Evolutionary conservation across 768 basidiomycete genomes (phyloP).

Genomic region (Asterophora parasitica): DNA sequence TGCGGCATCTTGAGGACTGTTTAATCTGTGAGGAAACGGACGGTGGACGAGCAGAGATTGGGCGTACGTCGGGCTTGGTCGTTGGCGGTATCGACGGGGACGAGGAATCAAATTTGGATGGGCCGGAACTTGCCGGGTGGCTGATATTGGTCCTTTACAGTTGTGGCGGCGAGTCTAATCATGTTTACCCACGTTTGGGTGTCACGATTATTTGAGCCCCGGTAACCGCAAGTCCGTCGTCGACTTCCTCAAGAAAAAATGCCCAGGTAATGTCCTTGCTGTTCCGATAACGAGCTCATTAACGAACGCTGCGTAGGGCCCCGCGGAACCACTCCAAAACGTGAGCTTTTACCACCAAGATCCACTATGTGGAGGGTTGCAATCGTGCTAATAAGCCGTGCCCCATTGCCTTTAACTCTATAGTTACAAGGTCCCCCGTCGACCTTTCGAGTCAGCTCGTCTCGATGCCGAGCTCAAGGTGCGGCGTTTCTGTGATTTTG

Average conservation of each 20-base stretch:
- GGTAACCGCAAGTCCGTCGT: slow-evolving; percentile 24
- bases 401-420: slow-evolving; percentile 51
- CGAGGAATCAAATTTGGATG: slow-evolving; percentile 23
- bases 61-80: slow-evolving; percentile 49
- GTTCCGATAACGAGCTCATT: slow-evolving; percentile 19
- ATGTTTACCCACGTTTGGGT: slow-evolving; percentile 36
- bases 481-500: slow-evolving; percentile 14
- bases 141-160: slow-evolving; percentile 58
- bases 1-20: slow-evolving; percentile 90
- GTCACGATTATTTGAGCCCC: slow-evolving; percentile 19
- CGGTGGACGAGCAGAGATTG: slow-evolving; percentile 12
- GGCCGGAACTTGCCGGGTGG: slow-evolving; percentile 61
- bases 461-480: slow-evolving; percentile 99
- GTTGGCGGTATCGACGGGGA: slow-evolving; percentile 36
- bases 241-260: slow-evolving; percentile 65
- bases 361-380: slow-evolving; percentile 69
- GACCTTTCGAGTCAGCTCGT: slow-evolving; percentile 95
- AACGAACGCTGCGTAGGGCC: slow-evolving; percentile 52
- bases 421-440: slow-evolving; percentile 98
- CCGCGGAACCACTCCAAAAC: slow-evolving; percentile 92
- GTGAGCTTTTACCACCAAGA: slow-evolving; percentile 69
- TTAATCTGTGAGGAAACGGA: slow-evolving; percentile 16
- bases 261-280: slow-evolving; percentile 64
- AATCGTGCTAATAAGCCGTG: slow-evolving; percentile 65
- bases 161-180: slow-evolving; percentile 38